A percentile compares a stretch with the other conserved stretches of the same genome.
phyloP scores from a whole-genome alignment of 345 rosid species.

The Hibiscus tridactylites region DNA sequence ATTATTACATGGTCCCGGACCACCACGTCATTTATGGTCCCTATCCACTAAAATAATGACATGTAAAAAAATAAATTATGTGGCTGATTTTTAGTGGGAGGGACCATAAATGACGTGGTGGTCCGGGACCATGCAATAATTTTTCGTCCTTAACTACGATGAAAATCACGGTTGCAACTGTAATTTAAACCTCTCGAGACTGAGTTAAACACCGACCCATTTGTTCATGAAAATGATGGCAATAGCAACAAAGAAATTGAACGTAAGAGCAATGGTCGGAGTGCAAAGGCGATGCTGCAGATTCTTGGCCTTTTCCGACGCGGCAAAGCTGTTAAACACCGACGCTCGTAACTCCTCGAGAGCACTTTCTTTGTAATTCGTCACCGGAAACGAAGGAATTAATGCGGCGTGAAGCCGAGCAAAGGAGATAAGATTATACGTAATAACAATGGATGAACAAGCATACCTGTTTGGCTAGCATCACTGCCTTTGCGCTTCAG shows the following conservation, averaged over 20 bases:
- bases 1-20: too few relatives aligned
- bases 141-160: too few relatives aligned
- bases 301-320: conserved; percentile 23
- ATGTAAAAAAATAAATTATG: too few relatives aligned
- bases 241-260: conserved; percentile 28
- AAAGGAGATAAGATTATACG: too few relatives aligned
- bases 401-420: too few relatives aligned
- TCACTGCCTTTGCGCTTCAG: conserved; percentile 45
- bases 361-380: conserved; percentile 25
- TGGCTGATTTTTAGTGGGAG: too few relatives aligned
- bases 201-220: conserved; percentile 10
- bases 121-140: too few relatives aligned
- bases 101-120: too few relatives aligned
- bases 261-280: conserved; percentile 20
- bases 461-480: conserved; percentile 33
- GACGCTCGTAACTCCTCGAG: conserved; percentile 40
- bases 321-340: conserved; percentile 27
- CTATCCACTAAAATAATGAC: too few relatives aligned
- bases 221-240: conserved; percentile 27
- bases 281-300: conserved; percentile 25
- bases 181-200: too few relatives aligned
- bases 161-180: too few relatives aligned
- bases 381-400: neutral
- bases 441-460: neutral
- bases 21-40: too few relatives aligned